Evolutionary conservation across 495 filamentous ascomycete species (phyloP), one percentile per base, ranked within the genome.

Genomic region (Hyaloscypha bicolor): DNA sequence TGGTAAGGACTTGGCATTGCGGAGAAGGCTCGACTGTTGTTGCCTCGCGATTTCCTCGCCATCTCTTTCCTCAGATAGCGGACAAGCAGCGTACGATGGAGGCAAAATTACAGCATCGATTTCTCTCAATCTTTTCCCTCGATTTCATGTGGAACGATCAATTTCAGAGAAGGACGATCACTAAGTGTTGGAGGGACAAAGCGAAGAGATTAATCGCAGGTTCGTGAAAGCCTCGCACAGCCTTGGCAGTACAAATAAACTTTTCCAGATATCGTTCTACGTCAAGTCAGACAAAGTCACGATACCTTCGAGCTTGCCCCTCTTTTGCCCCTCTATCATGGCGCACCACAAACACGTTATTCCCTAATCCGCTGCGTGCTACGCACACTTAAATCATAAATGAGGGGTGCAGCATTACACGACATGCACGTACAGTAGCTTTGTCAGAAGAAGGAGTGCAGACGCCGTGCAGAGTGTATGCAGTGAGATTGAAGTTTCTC

Each of bases 321-420:
- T 37, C 35, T 37, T 12, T 48, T 48, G 16, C 42, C 42, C 42
- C 42, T 48, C 42, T 3, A 11, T 19, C 16, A 48, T 19, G 1
- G 4, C 42, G 1, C 16, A 19, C 9, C 9, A 1, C 16, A 1
- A 48, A 14, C 42, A 6, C 42, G 11, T 16, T 12, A 48, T 0
- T 48, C 11, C 42, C 42, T 3, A 19, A 48, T 48, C 42, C 16
- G 42, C 4, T 48, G 42, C 42, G 3, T 48, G 16, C 16, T 48
- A 48, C 42, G 16, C 16, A 48, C 11, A 19, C 42, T 48, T 48
- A 6, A 19, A 48, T 48, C 42, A 48, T 48, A 19, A 48, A 48
- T 48, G 42, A 48, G 42, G 42, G 42, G 42, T 48, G 42, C 42
- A 48, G 42, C 42, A 37, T 48, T 12, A 48, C 42, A 48, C 42